Conservation (phyloP, 2,329 filamentous ascomycete genomes). For the Helminthosporium solani region DNA sequence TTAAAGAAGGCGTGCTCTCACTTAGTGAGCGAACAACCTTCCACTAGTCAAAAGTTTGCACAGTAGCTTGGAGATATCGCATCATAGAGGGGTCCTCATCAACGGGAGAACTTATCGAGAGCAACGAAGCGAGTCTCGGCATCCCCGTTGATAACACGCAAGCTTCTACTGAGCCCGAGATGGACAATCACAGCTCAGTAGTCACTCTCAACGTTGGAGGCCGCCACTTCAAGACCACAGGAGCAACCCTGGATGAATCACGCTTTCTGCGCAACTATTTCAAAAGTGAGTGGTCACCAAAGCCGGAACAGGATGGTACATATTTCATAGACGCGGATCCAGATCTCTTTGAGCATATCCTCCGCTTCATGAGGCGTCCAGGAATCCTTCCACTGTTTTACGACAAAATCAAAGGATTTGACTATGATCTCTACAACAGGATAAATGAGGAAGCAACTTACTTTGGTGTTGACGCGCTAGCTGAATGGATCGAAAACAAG, state of each 20-base stretch:
- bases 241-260: constrained; percentile 2
- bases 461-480: constrained; percentile 34
- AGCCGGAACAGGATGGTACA: constrained; percentile 23
- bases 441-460: constrained; percentile 38
- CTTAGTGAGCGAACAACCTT: too few relatives aligned
- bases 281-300: constrained; percentile 5
- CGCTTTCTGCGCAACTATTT: background rate
- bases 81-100: too few relatives aligned
- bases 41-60: too few relatives aligned
- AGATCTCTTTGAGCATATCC: constrained; percentile 31
- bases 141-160: too few relatives aligned
- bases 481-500: constrained; percentile 32
- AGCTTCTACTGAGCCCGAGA: too few relatives aligned
- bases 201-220: constrained; percentile 9
- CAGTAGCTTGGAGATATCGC: too few relatives aligned
- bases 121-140: too few relatives aligned
- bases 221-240: constrained; percentile 5
- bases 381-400: constrained; percentile 37
- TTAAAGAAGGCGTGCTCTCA: too few relatives aligned
- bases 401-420: constrained; percentile 26
- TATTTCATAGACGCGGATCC: constrained; percentile 46
- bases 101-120: too few relatives aligned
- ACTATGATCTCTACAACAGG: constrained; percentile 37
- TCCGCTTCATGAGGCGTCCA: constrained; percentile 23
- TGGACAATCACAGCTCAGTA: background rate